Percentiles rank a stretch among this genome's conserved stretches.
These are phyloP conservation scores for Cordyceps tenuipes DNA, from an alignment of 2,329 filamentous ascomycete genomes.

Conservation along the genomic window DNA sequence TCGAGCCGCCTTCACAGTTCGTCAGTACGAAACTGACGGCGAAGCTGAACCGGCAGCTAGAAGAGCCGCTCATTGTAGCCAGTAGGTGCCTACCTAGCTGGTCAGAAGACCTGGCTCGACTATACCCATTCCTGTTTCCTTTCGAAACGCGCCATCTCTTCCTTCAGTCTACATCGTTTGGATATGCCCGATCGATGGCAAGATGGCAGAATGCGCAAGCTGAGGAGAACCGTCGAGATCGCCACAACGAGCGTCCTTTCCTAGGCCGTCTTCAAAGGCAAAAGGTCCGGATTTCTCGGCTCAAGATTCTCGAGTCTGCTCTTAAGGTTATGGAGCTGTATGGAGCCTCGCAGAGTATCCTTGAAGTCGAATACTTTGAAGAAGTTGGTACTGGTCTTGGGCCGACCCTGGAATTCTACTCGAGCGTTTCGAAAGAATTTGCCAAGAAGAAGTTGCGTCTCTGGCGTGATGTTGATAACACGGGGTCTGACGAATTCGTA, in stretches of 20 bases:
- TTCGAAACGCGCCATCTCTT: conserved; percentile 97
- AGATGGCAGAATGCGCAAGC: conserved; percentile 92
- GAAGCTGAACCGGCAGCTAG: conserved; percentile 91
- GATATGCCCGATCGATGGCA: conserved; percentile 94
- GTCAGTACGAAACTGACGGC: conserved; percentile 98
- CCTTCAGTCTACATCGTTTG: conserved; percentile 95
- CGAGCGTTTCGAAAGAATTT: conserved; percentile 93
- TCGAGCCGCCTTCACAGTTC: conserved; percentile 84
- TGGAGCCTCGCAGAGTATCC: conserved; percentile 87
- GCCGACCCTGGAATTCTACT: conserved; percentile 95
- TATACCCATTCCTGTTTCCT: conserved; percentile 95
- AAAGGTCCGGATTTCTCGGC: conserved; percentile 93
- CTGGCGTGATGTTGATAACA: conserved; percentile 84
- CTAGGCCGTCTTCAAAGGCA: conserved; percentile 86
- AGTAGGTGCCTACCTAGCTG: conserved; percentile 93
- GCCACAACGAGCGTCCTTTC: conserved; percentile 85
- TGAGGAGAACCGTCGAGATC: conserved; percentile 72
- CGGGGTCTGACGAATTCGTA: conserved; percentile 68
- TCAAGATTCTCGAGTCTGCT: conserved; percentile 92
- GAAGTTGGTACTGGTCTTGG: conserved; percentile 95
- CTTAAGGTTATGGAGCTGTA: conserved; percentile 99
- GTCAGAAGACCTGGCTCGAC: conserved; percentile 87
- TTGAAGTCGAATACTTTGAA: conserved; percentile 98
- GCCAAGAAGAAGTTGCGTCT: conserved; percentile 95
- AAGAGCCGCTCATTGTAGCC: conserved; percentile 93